Evolutionary conservation across 768 basidiomycete species (phyloP).

Genomic region (Zangia roseola): DNA sequence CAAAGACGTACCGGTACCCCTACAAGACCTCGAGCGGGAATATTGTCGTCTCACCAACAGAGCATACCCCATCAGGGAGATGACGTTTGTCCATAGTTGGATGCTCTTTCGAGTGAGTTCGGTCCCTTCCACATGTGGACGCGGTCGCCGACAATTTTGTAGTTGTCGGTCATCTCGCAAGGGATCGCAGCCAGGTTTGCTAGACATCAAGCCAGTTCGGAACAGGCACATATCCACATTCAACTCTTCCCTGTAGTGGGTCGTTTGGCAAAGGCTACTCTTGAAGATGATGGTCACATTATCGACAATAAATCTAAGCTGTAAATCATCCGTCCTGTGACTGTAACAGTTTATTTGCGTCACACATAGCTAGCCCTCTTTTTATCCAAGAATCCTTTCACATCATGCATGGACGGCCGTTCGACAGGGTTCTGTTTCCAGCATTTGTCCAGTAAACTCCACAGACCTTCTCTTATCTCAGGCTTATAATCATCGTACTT

Average conservation of each 20-base stretch:
- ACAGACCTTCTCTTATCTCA: constrained; percentile 19
- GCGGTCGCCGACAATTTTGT: constrained; percentile 4
- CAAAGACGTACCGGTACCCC: constrained; percentile 55
- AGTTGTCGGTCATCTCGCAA: constrained; percentile 82
- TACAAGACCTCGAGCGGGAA: constrained; percentile 78
- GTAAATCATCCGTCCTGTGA: constrained; percentile 7
- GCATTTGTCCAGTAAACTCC: constrained; percentile 19
- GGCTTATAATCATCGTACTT: constrained; percentile 18
- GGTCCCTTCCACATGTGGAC: not conserved
- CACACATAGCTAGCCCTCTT: constrained; percentile 17
- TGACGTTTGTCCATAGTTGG: constrained; percentile 83
- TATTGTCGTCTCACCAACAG: constrained; percentile 67
- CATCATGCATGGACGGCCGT: constrained; percentile 13
- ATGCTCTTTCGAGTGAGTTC: constrained; percentile 72
- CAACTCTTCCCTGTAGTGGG: constrained; percentile 61
- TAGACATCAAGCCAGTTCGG: constrained; percentile 86
- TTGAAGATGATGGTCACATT: constrained; percentile 52
- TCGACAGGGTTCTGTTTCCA: constrained; percentile 12
- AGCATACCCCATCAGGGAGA: constrained; percentile 73
- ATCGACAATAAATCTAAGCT: constrained; percentile 27
- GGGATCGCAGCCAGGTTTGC: constrained; percentile 89
- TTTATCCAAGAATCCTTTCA: constrained; percentile 18
- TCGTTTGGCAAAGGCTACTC: constrained; percentile 52
- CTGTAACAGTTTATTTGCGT: not conserved
- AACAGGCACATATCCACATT: constrained; percentile 53